Conservation (phyloP, 352 stramenopile species). For the Globisporangium okanoganense region DNA sequence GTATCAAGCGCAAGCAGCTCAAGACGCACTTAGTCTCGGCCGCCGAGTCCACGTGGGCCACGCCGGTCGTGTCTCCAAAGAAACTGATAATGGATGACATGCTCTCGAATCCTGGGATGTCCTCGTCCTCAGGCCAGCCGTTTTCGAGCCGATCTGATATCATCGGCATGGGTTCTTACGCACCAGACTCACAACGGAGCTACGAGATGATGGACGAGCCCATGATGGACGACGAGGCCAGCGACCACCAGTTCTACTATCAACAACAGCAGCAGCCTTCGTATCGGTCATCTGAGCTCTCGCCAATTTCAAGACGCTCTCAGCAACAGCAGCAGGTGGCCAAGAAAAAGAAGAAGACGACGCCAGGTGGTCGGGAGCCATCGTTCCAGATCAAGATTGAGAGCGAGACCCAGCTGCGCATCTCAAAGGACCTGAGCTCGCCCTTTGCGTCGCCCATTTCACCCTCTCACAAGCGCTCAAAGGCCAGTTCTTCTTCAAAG, state of each 20-base stretch:
- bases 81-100: slow-evolving; percentile 25
- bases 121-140: slow-evolving; percentile 15
- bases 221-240: background rate
- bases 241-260: background rate
- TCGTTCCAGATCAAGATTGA: slow-evolving; percentile 41
- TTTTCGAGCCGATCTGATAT: slow-evolving; percentile 22
- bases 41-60: slow-evolving; percentile 31
- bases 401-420: slow-evolving; percentile 33
- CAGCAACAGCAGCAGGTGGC: slow-evolving; percentile 9
- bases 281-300: slow-evolving; percentile 4
- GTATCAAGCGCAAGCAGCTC: slow-evolving; percentile 57
- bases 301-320: background rate
- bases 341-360: slow-evolving; percentile 38
- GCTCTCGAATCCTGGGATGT: slow-evolving; percentile 9
- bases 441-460: slow-evolving; percentile 27
- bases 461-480: slow-evolving; percentile 16
- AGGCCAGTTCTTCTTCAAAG: background rate
- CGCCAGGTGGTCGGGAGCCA: background rate
- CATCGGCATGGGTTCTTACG: slow-evolving; percentile 11
- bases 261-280: slow-evolving; percentile 9
- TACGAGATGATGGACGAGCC: background rate
- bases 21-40: slow-evolving; percentile 43
- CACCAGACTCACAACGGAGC: slow-evolving; percentile 9
- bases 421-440: slow-evolving; percentile 29
- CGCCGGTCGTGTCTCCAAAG: slow-evolving; percentile 21